These are phyloP conservation scores for Taphrina populina DNA, from an alignment of 1,139 yeast genomes.

Conservation along the genomic window DNA sequence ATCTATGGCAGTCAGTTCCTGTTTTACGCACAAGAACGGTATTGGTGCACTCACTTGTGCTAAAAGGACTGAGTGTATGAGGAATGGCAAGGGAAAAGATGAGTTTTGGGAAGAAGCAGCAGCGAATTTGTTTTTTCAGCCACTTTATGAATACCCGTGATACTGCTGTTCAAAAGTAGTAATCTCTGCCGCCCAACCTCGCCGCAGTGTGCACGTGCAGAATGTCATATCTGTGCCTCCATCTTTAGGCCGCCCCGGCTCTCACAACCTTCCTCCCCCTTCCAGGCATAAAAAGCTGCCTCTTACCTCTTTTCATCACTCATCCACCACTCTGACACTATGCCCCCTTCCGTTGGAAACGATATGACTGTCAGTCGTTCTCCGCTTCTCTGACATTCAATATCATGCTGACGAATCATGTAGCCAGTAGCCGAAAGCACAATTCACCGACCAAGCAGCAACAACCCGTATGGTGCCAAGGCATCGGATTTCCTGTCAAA, in stretches of 20 bases:
- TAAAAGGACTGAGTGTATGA: too few species aligned
- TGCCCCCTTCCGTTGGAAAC: slow-evolving; percentile 33
- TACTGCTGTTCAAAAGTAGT: too few species aligned
- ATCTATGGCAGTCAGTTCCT: slow-evolving; percentile 46
- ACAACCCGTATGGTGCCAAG: slow-evolving; percentile 91
- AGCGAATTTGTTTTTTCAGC: too few species aligned
- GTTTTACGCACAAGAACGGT: too few species aligned
- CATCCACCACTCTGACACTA: neutral
- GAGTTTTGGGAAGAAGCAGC: neutral
- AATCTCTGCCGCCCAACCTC: too few species aligned
- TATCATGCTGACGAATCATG: neutral
- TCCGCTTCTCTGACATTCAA: neutral
- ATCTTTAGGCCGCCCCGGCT: slow-evolving; percentile 2
- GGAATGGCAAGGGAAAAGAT: neutral
- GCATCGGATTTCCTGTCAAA: slow-evolving; percentile 91
- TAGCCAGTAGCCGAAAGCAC: slow-evolving; percentile 24
- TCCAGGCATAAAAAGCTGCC: too few species aligned
- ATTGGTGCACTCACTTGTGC: too few species aligned
- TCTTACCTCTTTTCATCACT: neutral
- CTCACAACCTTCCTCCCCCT: neutral
- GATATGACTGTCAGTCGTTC: slow-evolving; percentile 24
- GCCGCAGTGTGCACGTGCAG: neutral
- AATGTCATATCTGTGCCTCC: slow-evolving; percentile 12
- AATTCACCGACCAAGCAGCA: slow-evolving; percentile 20
- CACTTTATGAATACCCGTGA: too few species aligned